These are phyloP conservation scores for Lasiosphaeriaceae sp. DNA, from an alignment of 495 filamentous ascomycete species.

Conservation along the genomic window DNA sequence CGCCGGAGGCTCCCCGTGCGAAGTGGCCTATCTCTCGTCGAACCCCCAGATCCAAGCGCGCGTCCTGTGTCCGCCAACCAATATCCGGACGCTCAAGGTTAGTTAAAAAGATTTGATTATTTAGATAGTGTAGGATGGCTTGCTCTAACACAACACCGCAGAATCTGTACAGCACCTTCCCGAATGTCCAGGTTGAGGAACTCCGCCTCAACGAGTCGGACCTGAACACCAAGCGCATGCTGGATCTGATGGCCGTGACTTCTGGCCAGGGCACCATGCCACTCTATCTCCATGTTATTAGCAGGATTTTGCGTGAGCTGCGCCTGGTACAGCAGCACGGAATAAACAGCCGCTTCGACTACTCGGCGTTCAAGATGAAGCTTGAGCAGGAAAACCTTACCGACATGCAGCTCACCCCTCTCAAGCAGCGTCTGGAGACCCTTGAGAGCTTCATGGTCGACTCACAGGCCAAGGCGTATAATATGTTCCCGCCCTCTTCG, in stretches of 20 bases:
- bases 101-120: no score
- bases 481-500: constrained; percentile 2
- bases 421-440: constrained; percentile 54
- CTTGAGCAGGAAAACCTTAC: constrained; percentile 37
- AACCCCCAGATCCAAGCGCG: constrained; percentile 50
- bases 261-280: constrained; percentile 40
- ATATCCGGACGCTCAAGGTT: constrained; percentile 47
- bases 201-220: constrained; percentile 54
- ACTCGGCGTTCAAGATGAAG: constrained; percentile 43
- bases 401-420: constrained; percentile 42
- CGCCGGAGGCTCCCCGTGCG: constrained; percentile 54
- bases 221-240: constrained; percentile 61
- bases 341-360: constrained; percentile 42
- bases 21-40: constrained; percentile 64
- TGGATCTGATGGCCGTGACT: constrained; percentile 67
- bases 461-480: constrained; percentile 19
- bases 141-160: no score
- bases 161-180: constrained; percentile 35
- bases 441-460: constrained; percentile 56
- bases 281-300: constrained; percentile 59
- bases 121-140: no score
- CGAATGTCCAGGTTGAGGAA: constrained; percentile 48
- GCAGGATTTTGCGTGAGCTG: constrained; percentile 59
- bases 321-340: constrained; percentile 41
- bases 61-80: constrained; percentile 63